Base-by-base conservation (phyloP, 2,329 filamentous ascomycete species). In the Stagonosporopsis cucurbitacearum region DNA sequence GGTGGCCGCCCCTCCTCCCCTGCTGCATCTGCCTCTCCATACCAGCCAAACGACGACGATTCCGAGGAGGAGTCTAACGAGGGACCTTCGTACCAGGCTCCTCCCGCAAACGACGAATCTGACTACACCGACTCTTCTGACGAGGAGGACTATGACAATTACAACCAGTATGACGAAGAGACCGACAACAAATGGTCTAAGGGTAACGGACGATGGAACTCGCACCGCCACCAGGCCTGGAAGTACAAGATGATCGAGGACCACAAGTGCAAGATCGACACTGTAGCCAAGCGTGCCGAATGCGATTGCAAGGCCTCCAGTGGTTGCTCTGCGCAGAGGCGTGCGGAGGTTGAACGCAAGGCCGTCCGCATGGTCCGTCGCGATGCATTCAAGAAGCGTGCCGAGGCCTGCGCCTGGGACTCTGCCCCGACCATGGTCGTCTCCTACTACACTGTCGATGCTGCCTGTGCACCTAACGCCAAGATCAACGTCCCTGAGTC, bases 401-500 rank as follows among this genome's bases (percentile, higher is more conserved):
- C 67, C 4, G 66, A 71, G 50, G 63, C 64, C 9, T 68, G 77
- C 13, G 64, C 75, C 12, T 81, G 74, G 66, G 54, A 62, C 22
- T 53, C 66, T 9, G 77, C 79, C 2, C 78, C 79, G 2, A 61
- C 69, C 19, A 79, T 81, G 76, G 70, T 78, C 17, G 69, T 78
- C 44, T 68, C 72, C 12, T 76, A 79, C 59, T 72, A 75, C 58
- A 74, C 70, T 7, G 70, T 73, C 15, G 77, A 77, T 23, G 69
- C 69, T 32, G 57, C 61, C 15, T 81, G 79, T 58, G 56, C 69
- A 12, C 70, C 69, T 11, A 74, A 72, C 13, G 66, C 66, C 6
- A 69, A 69, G 57, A 48, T 57, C 19, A 59, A 62, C 50, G 60
- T 58, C 22, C 65, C 65, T 7, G 49, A 60, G 32, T 67, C 64